Conservation (phyloP, 2,329 filamentous ascomycete species). For the Penicillium sp. region DNA sequence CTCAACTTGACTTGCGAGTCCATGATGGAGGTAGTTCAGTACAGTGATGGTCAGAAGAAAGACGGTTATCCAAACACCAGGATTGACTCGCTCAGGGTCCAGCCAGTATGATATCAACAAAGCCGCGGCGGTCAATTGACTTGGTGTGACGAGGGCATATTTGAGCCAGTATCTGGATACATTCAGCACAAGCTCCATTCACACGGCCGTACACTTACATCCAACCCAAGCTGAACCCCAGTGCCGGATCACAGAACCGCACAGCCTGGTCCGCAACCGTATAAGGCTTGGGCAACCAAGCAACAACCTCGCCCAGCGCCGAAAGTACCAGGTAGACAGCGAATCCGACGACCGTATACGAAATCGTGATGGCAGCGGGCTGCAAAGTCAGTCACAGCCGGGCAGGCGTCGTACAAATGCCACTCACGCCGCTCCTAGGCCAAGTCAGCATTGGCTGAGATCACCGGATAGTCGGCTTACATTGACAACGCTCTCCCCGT, state of each 20-base stretch:
- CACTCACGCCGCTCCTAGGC: constrained; percentile 30
- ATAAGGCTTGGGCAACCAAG: constrained; percentile 71
- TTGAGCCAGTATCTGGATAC: constrained; percentile 57
- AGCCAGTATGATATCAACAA: constrained; percentile 78
- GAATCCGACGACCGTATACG: constrained; percentile 37
- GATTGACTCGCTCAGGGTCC: constrained; percentile 61
- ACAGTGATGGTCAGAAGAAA: constrained; percentile 60
- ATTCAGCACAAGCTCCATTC: background rate
- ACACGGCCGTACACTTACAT: constrained; percentile 43
- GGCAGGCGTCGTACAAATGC: background rate
- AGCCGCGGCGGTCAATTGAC: constrained; percentile 74
- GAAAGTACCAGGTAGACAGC: constrained; percentile 76
- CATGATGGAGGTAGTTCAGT: constrained; percentile 67
- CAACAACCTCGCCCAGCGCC: constrained; percentile 75
- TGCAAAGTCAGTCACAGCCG: constrained; percentile 8
- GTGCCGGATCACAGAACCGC: constrained; percentile 73
- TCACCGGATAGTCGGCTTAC: constrained; percentile 16
- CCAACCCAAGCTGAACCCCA: constrained; percentile 75
- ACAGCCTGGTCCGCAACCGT: constrained; percentile 77
- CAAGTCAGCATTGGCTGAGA: constrained; percentile 3
- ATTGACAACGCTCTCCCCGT: constrained; percentile 28
- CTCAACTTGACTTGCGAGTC: constrained; percentile 65
- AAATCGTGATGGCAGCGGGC: constrained; percentile 38
- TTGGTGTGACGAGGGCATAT: constrained; percentile 81
- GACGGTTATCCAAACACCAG: constrained; percentile 72